These are phyloP conservation scores for Fraxinus angustifolia DNA, from an alignment of 305 asterid genomes.

Conservation along the genomic window DNA sequence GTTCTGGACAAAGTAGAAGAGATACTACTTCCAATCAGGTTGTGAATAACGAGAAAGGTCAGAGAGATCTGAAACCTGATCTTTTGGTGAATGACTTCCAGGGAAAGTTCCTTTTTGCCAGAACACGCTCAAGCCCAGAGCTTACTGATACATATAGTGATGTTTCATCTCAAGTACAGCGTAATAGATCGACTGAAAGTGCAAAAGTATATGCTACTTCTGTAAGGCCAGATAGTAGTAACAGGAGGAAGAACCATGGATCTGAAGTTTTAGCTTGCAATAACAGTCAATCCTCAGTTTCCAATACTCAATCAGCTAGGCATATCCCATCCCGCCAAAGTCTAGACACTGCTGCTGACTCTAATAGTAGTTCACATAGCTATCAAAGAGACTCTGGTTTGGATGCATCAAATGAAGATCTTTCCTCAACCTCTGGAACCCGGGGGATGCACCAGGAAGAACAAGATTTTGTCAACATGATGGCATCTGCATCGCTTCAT, in stretches of 20 bases:
- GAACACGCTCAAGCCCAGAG: slow-evolving; percentile 93
- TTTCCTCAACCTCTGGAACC: slow-evolving; percentile 51
- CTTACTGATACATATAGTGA: slow-evolving; percentile 70
- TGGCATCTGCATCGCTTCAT: slow-evolving; percentile 85
- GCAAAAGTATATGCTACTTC: slow-evolving; percentile 38
- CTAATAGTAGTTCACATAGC: slow-evolving; percentile 45
- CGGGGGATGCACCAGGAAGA: slow-evolving; percentile 70
- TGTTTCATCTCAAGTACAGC: slow-evolving; percentile 28
- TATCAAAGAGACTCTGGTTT: slow-evolving; percentile 47
- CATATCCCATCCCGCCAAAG: slow-evolving; percentile 46
- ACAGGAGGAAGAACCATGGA: slow-evolving; percentile 45
- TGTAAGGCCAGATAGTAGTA: slow-evolving; percentile 39
- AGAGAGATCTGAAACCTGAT: slow-evolving; percentile 56
- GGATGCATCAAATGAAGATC: slow-evolving; percentile 54
- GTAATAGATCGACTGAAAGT: slow-evolving; percentile 43
- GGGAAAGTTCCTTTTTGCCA: slow-evolving; percentile 66
- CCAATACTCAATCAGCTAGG: slow-evolving; percentile 44
- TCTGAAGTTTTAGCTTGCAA: slow-evolving; percentile 51
- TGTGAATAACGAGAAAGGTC: slow-evolving; percentile 43
- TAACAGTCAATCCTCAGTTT: slow-evolving; percentile 44
- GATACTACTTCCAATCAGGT: slow-evolving; percentile 43
- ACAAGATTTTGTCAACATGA: slow-evolving; percentile 85
- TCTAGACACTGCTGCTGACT: slow-evolving; percentile 46
- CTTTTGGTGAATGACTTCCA: slow-evolving; percentile 53
- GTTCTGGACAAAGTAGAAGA: slow-evolving; percentile 40